phyloP scores from a whole-genome alignment of 176 grass and related monocot genomes.

The Rhipidocladum racemiflorum region DNA sequence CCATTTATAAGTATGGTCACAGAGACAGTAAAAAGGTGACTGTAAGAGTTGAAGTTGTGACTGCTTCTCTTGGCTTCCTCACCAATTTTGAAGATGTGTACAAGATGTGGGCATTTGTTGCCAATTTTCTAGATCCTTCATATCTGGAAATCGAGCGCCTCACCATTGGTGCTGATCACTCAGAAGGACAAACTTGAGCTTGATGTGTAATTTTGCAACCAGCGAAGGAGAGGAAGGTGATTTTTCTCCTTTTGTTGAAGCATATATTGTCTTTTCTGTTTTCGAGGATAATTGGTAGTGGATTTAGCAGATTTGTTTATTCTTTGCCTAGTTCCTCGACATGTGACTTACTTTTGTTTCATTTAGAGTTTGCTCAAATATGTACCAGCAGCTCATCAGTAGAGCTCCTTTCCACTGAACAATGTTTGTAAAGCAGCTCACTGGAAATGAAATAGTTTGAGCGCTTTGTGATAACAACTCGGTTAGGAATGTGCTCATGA shows the following conservation, averaged over 20 bases:
- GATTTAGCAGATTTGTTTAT: conserved; percentile 74
- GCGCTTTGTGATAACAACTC: conserved; percentile 37
- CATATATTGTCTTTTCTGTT: conserved; percentile 23
- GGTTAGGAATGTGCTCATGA: conserved; percentile 24
- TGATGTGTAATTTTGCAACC: conserved; percentile 43
- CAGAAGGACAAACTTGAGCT: conserved; percentile 54
- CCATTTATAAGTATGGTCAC: conserved; percentile 52
- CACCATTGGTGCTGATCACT: conserved; percentile 38
- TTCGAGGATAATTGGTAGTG: conserved; percentile 42
- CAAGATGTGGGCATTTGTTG: conserved; percentile 95
- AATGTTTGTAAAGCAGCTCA: conserved; percentile 70
- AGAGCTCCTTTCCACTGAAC: conserved; percentile 61
- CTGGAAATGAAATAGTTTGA: conserved; percentile 54
- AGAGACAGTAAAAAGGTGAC: conserved; percentile 67
- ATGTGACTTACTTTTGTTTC: conserved; percentile 56
- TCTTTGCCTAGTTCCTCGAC: conserved; percentile 59
- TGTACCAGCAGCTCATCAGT: conserved; percentile 52
- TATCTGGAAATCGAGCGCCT: conserved; percentile 71
- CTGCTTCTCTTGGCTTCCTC: conserved; percentile 91
- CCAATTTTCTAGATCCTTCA: conserved; percentile 81
- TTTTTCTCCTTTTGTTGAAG: conserved; percentile 43
- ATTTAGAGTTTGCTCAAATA: conserved; percentile 64
- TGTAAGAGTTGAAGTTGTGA: conserved; percentile 85
- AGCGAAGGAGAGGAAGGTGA: conserved; percentile 38
- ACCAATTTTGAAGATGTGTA: conserved; percentile 99